phyloP scores from a whole-genome alignment of 495 filamentous ascomycete species.

The Hypoxylon rickii region DNA sequence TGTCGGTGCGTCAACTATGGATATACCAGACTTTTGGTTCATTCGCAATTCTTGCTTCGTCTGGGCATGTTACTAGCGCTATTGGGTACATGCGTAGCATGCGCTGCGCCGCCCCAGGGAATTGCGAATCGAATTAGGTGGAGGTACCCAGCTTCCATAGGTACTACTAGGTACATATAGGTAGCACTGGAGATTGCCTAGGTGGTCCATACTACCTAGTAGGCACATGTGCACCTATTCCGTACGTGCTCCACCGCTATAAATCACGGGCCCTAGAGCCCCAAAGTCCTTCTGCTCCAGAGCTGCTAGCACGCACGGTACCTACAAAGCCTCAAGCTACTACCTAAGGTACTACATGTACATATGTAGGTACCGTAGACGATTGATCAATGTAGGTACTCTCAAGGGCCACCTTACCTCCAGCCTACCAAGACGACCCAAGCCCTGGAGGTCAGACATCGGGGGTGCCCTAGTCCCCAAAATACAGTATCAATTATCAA shows the following conservation, averaged over 20 bases:
- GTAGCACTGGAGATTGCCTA: not conserved
- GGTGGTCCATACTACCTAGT: not conserved
- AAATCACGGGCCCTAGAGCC: not conserved
- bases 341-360: no score
- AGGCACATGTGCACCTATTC: no score
- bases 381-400: no score
- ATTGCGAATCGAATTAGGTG: not conserved
- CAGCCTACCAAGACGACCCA: no score
- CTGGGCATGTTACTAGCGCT: not conserved
- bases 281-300: no score
- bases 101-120: not conserved
- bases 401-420: no score
- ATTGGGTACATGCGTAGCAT: not conserved
- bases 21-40: conserved; percentile 10
- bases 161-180: conserved; percentile 1
- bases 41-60: conserved; percentile 16
- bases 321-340: not conserved
- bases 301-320: no score
- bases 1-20: conserved; percentile 4
- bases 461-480: not conserved
- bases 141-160: conserved; percentile 12
- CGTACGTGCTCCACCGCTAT: no score
- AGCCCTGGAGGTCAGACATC: not conserved
- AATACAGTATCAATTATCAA: not conserved
- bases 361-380: no score